These are phyloP conservation scores for Didymella segeticola DNA, from an alignment of 2,329 filamentous ascomycete genomes.

Conservation along the genomic window DNA sequence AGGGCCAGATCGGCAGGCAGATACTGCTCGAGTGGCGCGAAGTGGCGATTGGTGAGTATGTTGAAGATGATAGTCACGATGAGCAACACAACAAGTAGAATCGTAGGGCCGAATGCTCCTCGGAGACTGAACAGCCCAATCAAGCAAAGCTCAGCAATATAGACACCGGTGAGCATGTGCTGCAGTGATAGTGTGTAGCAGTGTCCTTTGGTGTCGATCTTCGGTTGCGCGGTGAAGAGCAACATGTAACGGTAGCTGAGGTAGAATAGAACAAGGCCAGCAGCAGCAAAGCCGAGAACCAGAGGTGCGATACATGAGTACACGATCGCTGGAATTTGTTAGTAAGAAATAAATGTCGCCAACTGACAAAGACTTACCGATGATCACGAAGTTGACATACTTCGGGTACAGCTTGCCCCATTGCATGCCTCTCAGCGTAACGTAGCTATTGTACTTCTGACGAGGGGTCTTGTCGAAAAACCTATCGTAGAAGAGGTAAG, in stretches of 20 bases:
- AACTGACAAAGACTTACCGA: conserved; percentile 38
- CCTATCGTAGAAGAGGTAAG: conserved; percentile 77
- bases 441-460: conserved; percentile 48
- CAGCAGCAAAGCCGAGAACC: conserved; percentile 79
- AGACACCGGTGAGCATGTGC: conserved; percentile 83
- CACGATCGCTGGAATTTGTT: conserved; percentile 67
- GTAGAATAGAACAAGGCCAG: conserved; percentile 82
- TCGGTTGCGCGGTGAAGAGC: conserved; percentile 81
- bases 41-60: conserved; percentile 42
- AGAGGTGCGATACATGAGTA: conserved; percentile 89
- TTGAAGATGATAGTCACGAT: conserved; percentile 43
- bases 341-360: conserved; percentile 4
- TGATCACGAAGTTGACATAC: conserved; percentile 50
- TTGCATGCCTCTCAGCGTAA: conserved; percentile 40
- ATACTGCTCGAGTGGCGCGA: conserved; percentile 45
- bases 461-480: conserved; percentile 76
- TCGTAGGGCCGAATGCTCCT: conserved; percentile 41
- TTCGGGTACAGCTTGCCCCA: conserved; percentile 53
- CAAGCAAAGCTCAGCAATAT: conserved; percentile 81
- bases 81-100: conserved; percentile 43
- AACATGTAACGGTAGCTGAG: conserved; percentile 90
- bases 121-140: conserved; percentile 75
- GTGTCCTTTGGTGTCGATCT: conserved; percentile 85
- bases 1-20: conserved; percentile 43
- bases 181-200: conserved; percentile 87